Evolutionary conservation across 495 filamentous ascomycete genomes (phyloP), one percentile per base, ranked within the genome.

Genomic region (Cenococcum geophilum): DNA sequence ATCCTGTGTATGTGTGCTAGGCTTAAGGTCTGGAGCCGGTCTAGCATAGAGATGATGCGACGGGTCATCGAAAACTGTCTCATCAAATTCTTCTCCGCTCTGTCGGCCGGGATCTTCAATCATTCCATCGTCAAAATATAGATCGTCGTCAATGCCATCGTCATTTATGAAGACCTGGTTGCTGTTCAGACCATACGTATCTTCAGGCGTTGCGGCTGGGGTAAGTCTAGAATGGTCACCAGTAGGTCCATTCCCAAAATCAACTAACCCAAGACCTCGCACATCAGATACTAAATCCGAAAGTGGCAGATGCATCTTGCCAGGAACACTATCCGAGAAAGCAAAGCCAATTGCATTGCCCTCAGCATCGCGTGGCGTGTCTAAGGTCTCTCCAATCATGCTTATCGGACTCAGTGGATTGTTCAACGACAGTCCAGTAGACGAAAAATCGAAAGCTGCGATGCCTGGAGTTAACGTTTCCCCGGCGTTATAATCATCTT

Each of bases 171-270:
- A 67, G 14, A 60, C 58, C 52, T 21, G 43, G 14, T 42, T 83
- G 80, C 20, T 80, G 78, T 3, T 82, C 80, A 42, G 87, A 69
- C 87, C 84, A 35, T 79, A 80, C 69, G 89, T 90, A 35, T 91
- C 83, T 14, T 86, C 87, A 0, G 88, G 88, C 45, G 91, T 90
- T 18, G 58, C 59, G 10, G 50, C 59, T 11, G 58, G 59, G 3
- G 66, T 62, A 14, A 62, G 55, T 22, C 25, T 45, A 4, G 65
- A 58, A 43, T n/a, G 23, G 23, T 53, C 54, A 1, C 12, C 37
- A 14, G 21, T 27, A 32, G 18, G 36, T 23, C 50, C 66, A 23
- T 25, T 36, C 14, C 58, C 43, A 20, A 68, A 5, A 25, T 62
- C 47, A 55, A 65, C 48, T 27, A 68, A 54, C 20, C 66, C 66